Conservation (phyloP, 192 early-diverging fungal genomes). For the Radiomyces spectabilis region DNA sequence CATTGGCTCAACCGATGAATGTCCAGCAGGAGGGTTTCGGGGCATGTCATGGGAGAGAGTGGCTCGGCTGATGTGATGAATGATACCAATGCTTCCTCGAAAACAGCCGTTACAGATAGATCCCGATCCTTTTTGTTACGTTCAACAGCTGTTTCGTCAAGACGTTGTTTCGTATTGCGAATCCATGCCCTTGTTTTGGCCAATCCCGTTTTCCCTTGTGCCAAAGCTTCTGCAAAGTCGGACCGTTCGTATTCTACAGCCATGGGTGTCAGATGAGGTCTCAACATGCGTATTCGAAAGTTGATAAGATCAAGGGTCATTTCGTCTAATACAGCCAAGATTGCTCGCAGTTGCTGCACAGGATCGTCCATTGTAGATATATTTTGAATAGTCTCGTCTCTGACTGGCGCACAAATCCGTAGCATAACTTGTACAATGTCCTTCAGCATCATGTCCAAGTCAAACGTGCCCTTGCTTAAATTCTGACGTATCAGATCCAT, state of each 20-base stretch:
- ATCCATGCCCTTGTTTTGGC: slow-evolving; percentile 60
- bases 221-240: slow-evolving; percentile 56
- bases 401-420: slow-evolving; percentile 69
- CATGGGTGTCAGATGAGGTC: slow-evolving; percentile 59
- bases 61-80: neutral
- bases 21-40: slow-evolving; percentile 70
- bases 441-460: slow-evolving; percentile 36
- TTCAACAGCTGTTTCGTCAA: neutral
- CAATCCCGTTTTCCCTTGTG: slow-evolving; percentile 33
- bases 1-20: slow-evolving; percentile 48
- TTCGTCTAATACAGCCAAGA: slow-evolving; percentile 56
- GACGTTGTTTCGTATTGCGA: slow-evolving; percentile 21
- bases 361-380: slow-evolving; percentile 23
- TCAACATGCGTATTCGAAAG: slow-evolving; percentile 55
- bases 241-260: slow-evolving; percentile 69
- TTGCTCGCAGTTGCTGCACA: slow-evolving; percentile 35
- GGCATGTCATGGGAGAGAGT: slow-evolving; percentile 22
- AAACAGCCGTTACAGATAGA: neutral
- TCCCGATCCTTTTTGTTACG: neutral
- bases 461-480: slow-evolving; percentile 44
- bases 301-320: slow-evolving; percentile 84
- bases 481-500: slow-evolving; percentile 20
- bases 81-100: slow-evolving; percentile 6
- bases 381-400: slow-evolving; percentile 49
- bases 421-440: slow-evolving; percentile 54